Evolutionary conservation across 2,329 filamentous ascomycete genomes (phyloP).

Genomic region (Ascochyta koolunga): DNA sequence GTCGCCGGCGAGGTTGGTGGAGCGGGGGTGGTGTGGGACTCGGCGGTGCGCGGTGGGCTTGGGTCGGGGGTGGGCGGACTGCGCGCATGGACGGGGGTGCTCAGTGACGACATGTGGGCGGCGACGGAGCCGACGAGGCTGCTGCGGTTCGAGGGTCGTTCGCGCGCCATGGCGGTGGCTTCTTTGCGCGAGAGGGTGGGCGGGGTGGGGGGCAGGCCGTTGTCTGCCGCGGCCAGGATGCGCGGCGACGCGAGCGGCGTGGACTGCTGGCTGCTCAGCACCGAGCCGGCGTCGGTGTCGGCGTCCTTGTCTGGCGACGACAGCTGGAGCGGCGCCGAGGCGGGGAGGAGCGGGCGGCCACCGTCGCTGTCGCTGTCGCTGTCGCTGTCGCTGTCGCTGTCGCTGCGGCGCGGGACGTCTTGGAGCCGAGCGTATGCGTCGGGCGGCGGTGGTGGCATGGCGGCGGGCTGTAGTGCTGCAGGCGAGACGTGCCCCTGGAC

Average conservation of each 20-base stretch:
- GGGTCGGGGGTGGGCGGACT: constrained; percentile 49
- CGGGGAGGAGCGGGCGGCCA: constrained; percentile 27
- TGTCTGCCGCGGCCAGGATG: constrained; percentile 35
- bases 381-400: constrained; percentile 36
- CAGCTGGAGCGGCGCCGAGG: constrained; percentile 31
- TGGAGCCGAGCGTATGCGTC: constrained; percentile 41
- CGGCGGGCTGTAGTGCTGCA: constrained; percentile 11
- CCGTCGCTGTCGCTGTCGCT: constrained; percentile 38
- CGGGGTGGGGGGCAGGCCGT: constrained; percentile 54
- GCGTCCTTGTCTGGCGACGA: constrained; percentile 26
- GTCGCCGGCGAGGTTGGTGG: constrained; percentile 11
- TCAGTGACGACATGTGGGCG: constrained; percentile 47
- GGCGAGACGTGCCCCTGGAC: background rate
- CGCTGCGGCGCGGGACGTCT: constrained; percentile 34
- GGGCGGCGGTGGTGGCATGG: constrained; percentile 31
- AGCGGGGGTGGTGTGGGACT: constrained; percentile 23
- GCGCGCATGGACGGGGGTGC: constrained; percentile 50
- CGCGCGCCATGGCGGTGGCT: constrained; percentile 28
- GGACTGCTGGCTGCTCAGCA: constrained; percentile 30
- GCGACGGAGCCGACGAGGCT: constrained; percentile 48
- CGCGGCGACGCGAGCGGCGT: constrained; percentile 39
- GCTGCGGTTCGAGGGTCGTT: constrained; percentile 47
- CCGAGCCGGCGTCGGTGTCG: constrained; percentile 34
- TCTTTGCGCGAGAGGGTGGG: constrained; percentile 48
- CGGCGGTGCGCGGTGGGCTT: constrained; percentile 42